phyloP scores from a whole-genome alignment of 2,329 filamentous ascomycete species.

The Intubia oerlemansii region DNA sequence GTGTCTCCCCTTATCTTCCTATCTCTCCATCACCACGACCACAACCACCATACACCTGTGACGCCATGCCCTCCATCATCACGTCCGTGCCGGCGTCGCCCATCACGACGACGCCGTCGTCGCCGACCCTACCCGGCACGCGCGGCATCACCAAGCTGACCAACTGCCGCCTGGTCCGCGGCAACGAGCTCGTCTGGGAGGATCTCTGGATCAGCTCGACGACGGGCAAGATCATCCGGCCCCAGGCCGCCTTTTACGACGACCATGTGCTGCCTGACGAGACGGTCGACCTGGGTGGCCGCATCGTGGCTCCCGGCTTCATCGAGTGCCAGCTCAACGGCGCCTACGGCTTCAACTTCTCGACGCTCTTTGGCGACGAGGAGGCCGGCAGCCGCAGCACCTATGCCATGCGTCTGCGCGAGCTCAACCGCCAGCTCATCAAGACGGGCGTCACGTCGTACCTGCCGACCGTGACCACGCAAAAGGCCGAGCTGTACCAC shows the following conservation, averaged over 20 bases:
- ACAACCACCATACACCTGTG: no score
- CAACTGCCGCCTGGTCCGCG: slow-evolving; percentile 61
- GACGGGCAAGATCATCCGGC: slow-evolving; percentile 64
- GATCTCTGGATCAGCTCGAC: slow-evolving; percentile 78
- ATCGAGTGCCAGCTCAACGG: slow-evolving; percentile 89
- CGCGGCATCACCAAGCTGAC: slow-evolving; percentile 65
- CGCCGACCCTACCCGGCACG: slow-evolving; percentile 15
- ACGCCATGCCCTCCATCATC: slow-evolving; percentile 10
- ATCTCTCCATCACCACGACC: no score
- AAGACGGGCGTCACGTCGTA: slow-evolving; percentile 75
- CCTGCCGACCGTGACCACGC: slow-evolving; percentile 67
- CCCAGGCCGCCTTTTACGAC: slow-evolving; percentile 45
- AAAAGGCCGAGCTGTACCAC: slow-evolving; percentile 62
- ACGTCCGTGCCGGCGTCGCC: slow-evolving; percentile 13
- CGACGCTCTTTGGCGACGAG: slow-evolving; percentile 43
- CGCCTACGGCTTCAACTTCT: slow-evolving; percentile 85
- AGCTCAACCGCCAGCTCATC: slow-evolving; percentile 50
- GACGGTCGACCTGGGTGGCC: slow-evolving; percentile 59
- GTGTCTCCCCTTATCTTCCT: no score
- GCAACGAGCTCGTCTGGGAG: slow-evolving; percentile 43
- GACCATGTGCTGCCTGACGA: slow-evolving; percentile 47
- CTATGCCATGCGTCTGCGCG: slow-evolving; percentile 51
- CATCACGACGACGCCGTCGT: slow-evolving; percentile 21
- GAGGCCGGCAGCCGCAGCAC: slow-evolving; percentile 14
- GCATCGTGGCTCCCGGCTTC: slow-evolving; percentile 66